phyloP scores from a whole-genome alignment of 495 filamentous ascomycete genomes.

The Tuber brumale region DNA sequence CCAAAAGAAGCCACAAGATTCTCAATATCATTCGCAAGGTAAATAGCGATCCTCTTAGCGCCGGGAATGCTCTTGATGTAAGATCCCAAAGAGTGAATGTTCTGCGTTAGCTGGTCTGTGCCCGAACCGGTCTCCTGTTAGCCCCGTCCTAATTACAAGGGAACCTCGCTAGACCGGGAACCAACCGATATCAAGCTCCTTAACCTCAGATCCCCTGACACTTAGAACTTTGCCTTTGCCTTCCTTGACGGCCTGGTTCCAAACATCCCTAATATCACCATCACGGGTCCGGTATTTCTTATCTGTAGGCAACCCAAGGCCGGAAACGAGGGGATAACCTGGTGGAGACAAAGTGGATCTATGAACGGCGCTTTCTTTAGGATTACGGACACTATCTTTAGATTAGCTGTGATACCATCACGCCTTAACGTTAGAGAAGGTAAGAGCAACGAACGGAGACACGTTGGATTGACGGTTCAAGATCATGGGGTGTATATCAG shows the following conservation, averaged over 20 bases:
- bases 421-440: background rate
- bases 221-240: constrained; percentile 67
- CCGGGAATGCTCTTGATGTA: constrained; percentile 58
- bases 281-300: constrained; percentile 73
- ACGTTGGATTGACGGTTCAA: constrained; percentile 75
- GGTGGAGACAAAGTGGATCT: constrained; percentile 74
- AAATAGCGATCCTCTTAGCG: constrained; percentile 76
- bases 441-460: constrained; percentile 47
- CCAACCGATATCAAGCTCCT: constrained; percentile 51
- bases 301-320: constrained; percentile 72
- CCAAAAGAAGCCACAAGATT: constrained; percentile 67
- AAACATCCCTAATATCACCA: constrained; percentile 89
- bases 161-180: background rate
- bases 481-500: constrained; percentile 85
- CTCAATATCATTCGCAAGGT: constrained; percentile 89
- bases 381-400: constrained; percentile 57
- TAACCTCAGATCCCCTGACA: constrained; percentile 70
- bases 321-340: constrained; percentile 71
- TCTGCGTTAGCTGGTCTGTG: constrained; percentile 62
- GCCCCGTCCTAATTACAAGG: background rate
- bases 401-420: constrained; percentile 1
- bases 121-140: background rate
- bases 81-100: constrained; percentile 81
- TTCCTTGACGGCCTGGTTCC: constrained; percentile 65
- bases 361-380: constrained; percentile 76